Evolutionary conservation across 805 yeast species (phyloP).

Genomic region (Wilhelminamyces savonicus): DNA sequence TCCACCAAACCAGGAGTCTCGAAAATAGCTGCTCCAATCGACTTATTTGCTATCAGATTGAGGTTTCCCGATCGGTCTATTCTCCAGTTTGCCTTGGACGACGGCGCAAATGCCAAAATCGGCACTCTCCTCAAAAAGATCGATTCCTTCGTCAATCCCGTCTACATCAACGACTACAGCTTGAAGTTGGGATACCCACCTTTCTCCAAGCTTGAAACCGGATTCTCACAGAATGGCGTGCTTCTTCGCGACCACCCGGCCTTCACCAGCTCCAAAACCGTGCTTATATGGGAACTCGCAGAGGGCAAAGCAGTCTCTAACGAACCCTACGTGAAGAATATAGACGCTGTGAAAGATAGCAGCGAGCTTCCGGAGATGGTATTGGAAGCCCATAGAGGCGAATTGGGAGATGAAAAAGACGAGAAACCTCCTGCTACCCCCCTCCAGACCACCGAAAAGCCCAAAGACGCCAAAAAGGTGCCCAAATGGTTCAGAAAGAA

Average conservation of each 20-base stretch:
- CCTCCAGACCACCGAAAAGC: too few relatives aligned
- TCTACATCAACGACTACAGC: constrained; percentile 21
- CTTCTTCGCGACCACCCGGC: constrained; percentile 21
- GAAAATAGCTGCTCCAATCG: constrained; percentile 14
- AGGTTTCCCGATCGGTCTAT: constrained; percentile 34
- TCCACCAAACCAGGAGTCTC: constrained; percentile 8
- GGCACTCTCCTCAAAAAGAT: constrained; percentile 32
- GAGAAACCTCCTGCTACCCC: too few relatives aligned
- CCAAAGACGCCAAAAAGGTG: constrained; percentile 5
- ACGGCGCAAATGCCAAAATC: constrained; percentile 17
- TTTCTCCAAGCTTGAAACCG: constrained; percentile 19
- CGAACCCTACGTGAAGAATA: constrained; percentile 23
- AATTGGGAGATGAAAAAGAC: constrained; percentile 27
- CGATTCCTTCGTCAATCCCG: constrained; percentile 24
- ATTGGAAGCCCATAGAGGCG: constrained; percentile 25
- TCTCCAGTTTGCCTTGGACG: constrained; percentile 27
- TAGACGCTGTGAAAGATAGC: constrained; percentile 13
- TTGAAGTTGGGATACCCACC: constrained; percentile 35
- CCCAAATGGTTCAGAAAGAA: constrained; percentile 28
- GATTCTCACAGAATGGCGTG: constrained; percentile 21
- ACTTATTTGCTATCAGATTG: constrained; percentile 25
- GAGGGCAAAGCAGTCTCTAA: too few relatives aligned
- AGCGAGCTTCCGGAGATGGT: constrained; percentile 30
- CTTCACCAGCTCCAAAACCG: constrained; percentile 23
- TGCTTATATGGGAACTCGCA: constrained; percentile 31